These are phyloP conservation scores for Botrytis tulipae DNA, from an alignment of 2,329 filamentous ascomycete genomes.

Conservation along the genomic window DNA sequence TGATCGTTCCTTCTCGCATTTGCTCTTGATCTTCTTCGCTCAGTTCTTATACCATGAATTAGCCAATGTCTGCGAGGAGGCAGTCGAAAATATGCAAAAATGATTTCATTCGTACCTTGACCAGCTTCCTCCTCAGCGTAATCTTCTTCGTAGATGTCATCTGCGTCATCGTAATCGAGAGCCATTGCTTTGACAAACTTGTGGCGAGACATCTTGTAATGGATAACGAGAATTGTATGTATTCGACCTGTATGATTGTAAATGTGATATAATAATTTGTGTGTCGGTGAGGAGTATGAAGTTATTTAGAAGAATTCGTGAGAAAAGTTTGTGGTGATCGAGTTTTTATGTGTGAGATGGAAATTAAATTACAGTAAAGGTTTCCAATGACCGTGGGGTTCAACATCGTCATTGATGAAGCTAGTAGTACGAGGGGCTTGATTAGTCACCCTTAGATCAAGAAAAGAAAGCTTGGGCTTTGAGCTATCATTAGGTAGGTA, in stretches of 20 bases:
- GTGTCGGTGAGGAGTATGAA: neutral
- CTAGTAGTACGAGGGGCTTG: neutral
- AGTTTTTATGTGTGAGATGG: neutral
- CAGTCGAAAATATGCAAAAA: neutral
- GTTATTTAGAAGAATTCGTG: neutral
- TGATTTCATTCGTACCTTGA: slow-evolving; percentile 26
- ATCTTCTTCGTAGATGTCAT: slow-evolving; percentile 42
- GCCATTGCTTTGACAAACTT: slow-evolving; percentile 42
- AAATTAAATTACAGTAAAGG: neutral
- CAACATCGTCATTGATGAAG: slow-evolving; percentile 5
- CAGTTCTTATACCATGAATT: slow-evolving; percentile 31
- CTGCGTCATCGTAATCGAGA: slow-evolving; percentile 48
- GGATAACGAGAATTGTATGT: neutral
- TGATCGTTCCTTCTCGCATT: slow-evolving; percentile 63
- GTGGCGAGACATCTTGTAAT: slow-evolving; percentile 42
- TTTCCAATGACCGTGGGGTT: neutral
- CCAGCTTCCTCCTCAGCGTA: slow-evolving; percentile 42
- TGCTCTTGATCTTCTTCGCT: slow-evolving; percentile 45
- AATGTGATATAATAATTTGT: neutral
- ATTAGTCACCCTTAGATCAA: neutral
- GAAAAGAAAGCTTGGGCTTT: neutral
- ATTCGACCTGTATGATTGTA: neutral
- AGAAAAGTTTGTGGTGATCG: neutral
- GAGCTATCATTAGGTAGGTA: neutral
- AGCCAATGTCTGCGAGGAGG: neutral